A percentile compares a stretch with the other conserved stretches of the same genome.
phyloP scores from a whole-genome alignment of 352 stramenopile genomes.

The Pythium aquatile region DNA sequence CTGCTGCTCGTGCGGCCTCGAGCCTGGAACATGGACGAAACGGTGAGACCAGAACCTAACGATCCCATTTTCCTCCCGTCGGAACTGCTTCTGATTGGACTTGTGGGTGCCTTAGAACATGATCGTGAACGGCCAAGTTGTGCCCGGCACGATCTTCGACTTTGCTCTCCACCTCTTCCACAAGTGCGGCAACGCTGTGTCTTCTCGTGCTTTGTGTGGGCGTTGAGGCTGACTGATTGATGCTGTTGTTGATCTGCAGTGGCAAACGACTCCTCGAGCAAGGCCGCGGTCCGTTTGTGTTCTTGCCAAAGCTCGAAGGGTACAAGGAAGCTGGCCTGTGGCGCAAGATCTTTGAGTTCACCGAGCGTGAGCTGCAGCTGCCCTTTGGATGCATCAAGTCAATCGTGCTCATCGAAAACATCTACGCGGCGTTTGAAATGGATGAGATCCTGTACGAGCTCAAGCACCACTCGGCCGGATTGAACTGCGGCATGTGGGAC shows the following conservation, averaged over 20 bases:
- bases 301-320: constrained; percentile 93
- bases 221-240: constrained; percentile 1
- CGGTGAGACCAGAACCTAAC: constrained; percentile 29
- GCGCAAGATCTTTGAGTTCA: constrained; percentile 93
- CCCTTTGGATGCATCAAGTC: constrained; percentile 81
- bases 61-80: not conserved
- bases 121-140: constrained; percentile 84
- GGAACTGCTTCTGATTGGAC: not conserved
- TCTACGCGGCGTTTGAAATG: constrained; percentile 97
- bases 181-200: constrained; percentile 56
- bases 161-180: constrained; percentile 96
- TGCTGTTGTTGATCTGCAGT: constrained; percentile 24
- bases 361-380: constrained; percentile 87
- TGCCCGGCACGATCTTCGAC: constrained; percentile 92
- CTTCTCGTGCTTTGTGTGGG: not conserved
- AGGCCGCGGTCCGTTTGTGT: constrained; percentile 91
- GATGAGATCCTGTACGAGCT: constrained; percentile 96
- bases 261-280: constrained; percentile 68
- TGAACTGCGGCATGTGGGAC: constrained; percentile 98
- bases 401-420: constrained; percentile 95
- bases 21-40: constrained; percentile 96
- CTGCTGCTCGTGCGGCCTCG: constrained; percentile 92
- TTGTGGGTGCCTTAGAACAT: constrained; percentile 57
- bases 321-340: constrained; percentile 94
- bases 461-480: constrained; percentile 90